Percentiles rank a stretch among this genome's conserved stretches.
Conservation (phyloP, 768 basidiomycete species). For the Tephrocybe sp. region DNA sequence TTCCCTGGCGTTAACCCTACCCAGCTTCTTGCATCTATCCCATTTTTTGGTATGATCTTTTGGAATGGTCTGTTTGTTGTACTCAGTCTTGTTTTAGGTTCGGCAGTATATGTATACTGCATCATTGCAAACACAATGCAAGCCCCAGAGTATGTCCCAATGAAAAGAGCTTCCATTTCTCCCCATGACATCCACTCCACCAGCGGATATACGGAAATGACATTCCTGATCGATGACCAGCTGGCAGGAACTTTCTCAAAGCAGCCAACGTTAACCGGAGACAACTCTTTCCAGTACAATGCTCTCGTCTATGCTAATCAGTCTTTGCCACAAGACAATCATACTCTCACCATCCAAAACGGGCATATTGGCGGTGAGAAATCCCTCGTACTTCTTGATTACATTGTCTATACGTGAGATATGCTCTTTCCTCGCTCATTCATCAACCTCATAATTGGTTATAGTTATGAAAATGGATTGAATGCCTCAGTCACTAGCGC, state of each 20-base stretch:
- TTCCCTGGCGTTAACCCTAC: slow-evolving; percentile 13
- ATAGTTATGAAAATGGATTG: slow-evolving; percentile 15
- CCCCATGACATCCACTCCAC: neutral
- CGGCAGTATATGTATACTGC: slow-evolving; percentile 46
- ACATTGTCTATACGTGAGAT: slow-evolving; percentile 39
- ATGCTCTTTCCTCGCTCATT: neutral
- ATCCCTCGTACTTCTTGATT: slow-evolving; percentile 36
- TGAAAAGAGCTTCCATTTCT: neutral
- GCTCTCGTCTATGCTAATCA: slow-evolving; percentile 32
- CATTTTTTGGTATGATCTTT: slow-evolving; percentile 33
- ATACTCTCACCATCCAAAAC: slow-evolving; percentile 34
- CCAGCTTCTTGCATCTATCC: slow-evolving; percentile 23
- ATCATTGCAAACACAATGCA: slow-evolving; percentile 26
- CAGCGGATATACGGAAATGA: slow-evolving; percentile 33
- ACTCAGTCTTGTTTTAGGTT: slow-evolving; percentile 26
- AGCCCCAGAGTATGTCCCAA: slow-evolving; percentile 18
- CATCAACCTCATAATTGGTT: neutral
- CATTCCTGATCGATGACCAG: slow-evolving; percentile 36
- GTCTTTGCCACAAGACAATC: slow-evolving; percentile 25
- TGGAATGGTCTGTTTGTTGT: neutral
- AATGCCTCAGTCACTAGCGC: neutral
- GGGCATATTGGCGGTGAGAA: slow-evolving; percentile 26
- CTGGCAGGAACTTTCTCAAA: slow-evolving; percentile 27
- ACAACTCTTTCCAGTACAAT: slow-evolving; percentile 29
- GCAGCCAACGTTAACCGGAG: slow-evolving; percentile 18